phyloP scores from a whole-genome alignment of 2,329 filamentous ascomycete species.

The Catunica adiposa region DNA sequence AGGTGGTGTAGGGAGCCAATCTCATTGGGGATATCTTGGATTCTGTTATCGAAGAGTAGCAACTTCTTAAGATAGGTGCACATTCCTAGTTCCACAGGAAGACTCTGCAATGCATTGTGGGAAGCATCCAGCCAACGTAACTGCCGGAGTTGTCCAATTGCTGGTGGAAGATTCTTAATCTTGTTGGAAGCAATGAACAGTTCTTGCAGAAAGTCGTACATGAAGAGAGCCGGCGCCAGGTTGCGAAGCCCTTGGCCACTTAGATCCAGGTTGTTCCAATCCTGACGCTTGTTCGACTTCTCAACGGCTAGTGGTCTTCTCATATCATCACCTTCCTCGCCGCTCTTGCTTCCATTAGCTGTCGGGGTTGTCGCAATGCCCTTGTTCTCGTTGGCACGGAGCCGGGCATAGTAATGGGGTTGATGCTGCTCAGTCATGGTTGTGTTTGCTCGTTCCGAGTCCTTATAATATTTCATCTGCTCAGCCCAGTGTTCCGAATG shows the following conservation, averaged over 20 bases:
- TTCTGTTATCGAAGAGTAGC: slow-evolving; percentile 77
- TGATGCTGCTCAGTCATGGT: slow-evolving; percentile 53
- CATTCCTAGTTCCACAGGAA: slow-evolving; percentile 91
- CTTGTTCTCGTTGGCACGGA: slow-evolving; percentile 54
- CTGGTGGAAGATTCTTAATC: slow-evolving; percentile 58
- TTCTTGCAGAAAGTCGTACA: slow-evolving; percentile 77
- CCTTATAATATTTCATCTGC: slow-evolving; percentile 66
- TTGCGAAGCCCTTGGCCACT: slow-evolving; percentile 88
- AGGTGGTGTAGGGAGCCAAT: slow-evolving; percentile 77
- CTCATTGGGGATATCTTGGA: slow-evolving; percentile 67
- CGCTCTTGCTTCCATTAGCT: slow-evolving; percentile 34
- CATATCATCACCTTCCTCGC: slow-evolving; percentile 40
- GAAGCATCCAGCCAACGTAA: slow-evolving; percentile 76
- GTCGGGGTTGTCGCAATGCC: slow-evolving; percentile 37
- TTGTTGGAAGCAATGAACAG: slow-evolving; percentile 91
- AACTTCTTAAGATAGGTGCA: slow-evolving; percentile 80
- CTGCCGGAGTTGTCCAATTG: slow-evolving; percentile 68
- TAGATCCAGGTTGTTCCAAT: slow-evolving; percentile 87
- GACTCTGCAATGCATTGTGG: slow-evolving; percentile 63
- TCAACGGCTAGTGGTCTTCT: slow-evolving; percentile 50
- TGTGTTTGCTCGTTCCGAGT: slow-evolving; percentile 54
- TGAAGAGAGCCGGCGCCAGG: slow-evolving; percentile 63
- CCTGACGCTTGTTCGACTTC: slow-evolving; percentile 51
- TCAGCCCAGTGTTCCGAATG: slow-evolving; percentile 67
- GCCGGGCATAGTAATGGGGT: slow-evolving; percentile 54